Percentiles rank a stretch among this genome's conserved stretches.
phyloP scores from a whole-genome alignment of 768 basidiomycete species.

The Amyloporia xantha region DNA sequence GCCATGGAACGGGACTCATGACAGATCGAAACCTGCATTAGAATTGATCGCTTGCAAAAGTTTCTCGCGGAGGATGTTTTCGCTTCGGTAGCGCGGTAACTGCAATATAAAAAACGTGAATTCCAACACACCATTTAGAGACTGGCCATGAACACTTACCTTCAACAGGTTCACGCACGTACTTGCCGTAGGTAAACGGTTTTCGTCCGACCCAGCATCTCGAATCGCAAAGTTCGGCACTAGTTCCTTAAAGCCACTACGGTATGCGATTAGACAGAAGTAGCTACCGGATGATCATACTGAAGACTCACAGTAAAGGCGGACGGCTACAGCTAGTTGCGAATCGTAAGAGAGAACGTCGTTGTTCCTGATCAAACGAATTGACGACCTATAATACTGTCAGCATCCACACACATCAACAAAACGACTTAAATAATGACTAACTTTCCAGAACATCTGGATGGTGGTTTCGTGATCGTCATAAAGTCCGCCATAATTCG shows the following conservation, averaged over 20 bases:
- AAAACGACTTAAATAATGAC: too few relatives aligned
- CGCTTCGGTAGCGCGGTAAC: conserved; percentile 67
- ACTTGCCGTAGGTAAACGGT: conserved; percentile 67
- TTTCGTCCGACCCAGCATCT: conserved; percentile 67
- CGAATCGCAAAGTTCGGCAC: conserved; percentile 86
- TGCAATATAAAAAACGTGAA: too few relatives aligned
- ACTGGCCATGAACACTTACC: conserved; percentile 31
- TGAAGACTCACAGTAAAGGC: conserved; percentile 62
- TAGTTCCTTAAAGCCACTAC: conserved; percentile 79
- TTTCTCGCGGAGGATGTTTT: conserved; percentile 62
- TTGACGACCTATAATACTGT: conserved; percentile 60
- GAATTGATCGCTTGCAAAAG: conserved; percentile 82
- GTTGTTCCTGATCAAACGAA: conserved; percentile 74
- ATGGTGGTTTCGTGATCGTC: conserved; percentile 68
- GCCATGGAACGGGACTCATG: too few relatives aligned
- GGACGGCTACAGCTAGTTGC: conserved; percentile 91
- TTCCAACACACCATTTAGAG: background rate
- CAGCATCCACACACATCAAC: too few relatives aligned
- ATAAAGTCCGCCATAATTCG: conserved; percentile 79
- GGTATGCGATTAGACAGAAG: background rate
- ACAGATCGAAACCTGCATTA: conserved; percentile 90
- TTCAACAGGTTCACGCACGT: conserved; percentile 93
- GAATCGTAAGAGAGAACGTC: conserved; percentile 74
- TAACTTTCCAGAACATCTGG: conserved; percentile 75
- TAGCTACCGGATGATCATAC: background rate